phyloP scores from a whole-genome alignment of 2,329 filamentous ascomycete genomes.

The Ceratocystis huliohia region DNA sequence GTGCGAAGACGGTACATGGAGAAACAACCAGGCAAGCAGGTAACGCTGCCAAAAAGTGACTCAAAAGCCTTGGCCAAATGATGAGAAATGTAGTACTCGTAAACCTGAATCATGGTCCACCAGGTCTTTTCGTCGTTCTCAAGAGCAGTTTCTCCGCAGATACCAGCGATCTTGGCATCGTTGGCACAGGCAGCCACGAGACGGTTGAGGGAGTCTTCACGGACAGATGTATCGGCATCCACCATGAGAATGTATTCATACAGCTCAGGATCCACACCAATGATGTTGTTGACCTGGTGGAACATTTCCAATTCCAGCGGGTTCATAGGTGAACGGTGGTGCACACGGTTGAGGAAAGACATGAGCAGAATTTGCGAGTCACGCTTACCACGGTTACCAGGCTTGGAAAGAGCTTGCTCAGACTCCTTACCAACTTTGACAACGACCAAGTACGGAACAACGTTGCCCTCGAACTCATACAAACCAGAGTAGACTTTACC shows the following conservation, averaged over 20 bases:
- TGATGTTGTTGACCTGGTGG: slow-evolving; percentile 98
- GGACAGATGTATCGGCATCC: slow-evolving; percentile 90
- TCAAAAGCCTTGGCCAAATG: slow-evolving; percentile 95
- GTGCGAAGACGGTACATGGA: slow-evolving; percentile 96
- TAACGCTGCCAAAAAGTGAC: slow-evolving; percentile 93
- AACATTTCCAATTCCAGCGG: slow-evolving; percentile 96
- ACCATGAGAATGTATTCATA: slow-evolving; percentile 98
- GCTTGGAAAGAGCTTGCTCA: slow-evolving; percentile 79
- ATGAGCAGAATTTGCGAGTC: slow-evolving; percentile 93
- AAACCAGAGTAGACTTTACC: slow-evolving; percentile 97
- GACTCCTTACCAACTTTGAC: slow-evolving; percentile 97
- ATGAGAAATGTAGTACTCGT: slow-evolving; percentile 99
- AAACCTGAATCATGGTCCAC: slow-evolving; percentile 99
- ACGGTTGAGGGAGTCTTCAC: slow-evolving; percentile 81
- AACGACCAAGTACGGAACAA: slow-evolving; percentile 89
- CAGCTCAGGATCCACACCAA: slow-evolving; percentile 90
- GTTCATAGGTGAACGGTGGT: slow-evolving; percentile 87
- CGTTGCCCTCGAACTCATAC: slow-evolving; percentile 94
- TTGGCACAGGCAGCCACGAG: slow-evolving; percentile 87
- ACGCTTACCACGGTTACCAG: slow-evolving; percentile 95
- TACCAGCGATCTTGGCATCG: slow-evolving; percentile 90
- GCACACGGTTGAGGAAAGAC: slow-evolving; percentile 95
- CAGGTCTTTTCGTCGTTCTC: slow-evolving; percentile 91
- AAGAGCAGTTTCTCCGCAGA: slow-evolving; percentile 91
- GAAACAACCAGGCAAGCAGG: slow-evolving; percentile 98